Evolutionary conservation across 2,329 filamentous ascomycete genomes (phyloP), one percentile per base, ranked within the genome.

Genomic region (Pestalotiopsis sp.): DNA sequence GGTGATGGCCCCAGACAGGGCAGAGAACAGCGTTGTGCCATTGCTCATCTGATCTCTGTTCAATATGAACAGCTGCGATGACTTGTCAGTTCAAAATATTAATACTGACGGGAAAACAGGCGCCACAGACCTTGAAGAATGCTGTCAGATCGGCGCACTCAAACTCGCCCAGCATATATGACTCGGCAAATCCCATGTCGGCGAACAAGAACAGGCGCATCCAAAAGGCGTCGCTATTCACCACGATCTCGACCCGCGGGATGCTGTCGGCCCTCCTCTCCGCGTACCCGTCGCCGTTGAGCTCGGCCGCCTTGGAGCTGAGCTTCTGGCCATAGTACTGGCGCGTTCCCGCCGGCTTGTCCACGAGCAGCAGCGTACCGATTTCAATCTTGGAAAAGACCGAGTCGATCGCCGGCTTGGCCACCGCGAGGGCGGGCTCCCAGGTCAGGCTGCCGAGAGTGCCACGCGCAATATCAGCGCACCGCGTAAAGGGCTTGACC

Each of bases 181-280:
- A 87, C 77, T 92, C 89, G 13, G 91, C 88, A 71, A 93, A 92
- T 2, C 91, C 91, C 90, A 93, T 93, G 77, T 93, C 91, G 49
- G 88, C 90, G 75, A 92, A 92, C 36, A 93, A 79, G 60, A 91
- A 84, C 65, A 92, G 79, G 56, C 91, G 86, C 74, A 92, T 85
- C 91, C 91, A 93, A 76, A 93, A 64, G 3, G 88, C 83, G 71
- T 92, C 90, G 73, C 87, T 87, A 75, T 87, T 86, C 9, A 93
- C 85, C 13, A 85, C 82, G 41, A 93, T 79, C 72, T 90, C 86
- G 3, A 88, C 84, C 4, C 80, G 78, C 2, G 82, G 83, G 1
- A 80, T 74, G 2, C 75, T 74, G 66, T 75, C 75, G 13, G 75
- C 80, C 68, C 71, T 84, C 66, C 75, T 77, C 11, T 71, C 70